Evolutionary conservation across 495 filamentous ascomycete genomes (phyloP).

Genomic region (Hypoxylon rickii): DNA sequence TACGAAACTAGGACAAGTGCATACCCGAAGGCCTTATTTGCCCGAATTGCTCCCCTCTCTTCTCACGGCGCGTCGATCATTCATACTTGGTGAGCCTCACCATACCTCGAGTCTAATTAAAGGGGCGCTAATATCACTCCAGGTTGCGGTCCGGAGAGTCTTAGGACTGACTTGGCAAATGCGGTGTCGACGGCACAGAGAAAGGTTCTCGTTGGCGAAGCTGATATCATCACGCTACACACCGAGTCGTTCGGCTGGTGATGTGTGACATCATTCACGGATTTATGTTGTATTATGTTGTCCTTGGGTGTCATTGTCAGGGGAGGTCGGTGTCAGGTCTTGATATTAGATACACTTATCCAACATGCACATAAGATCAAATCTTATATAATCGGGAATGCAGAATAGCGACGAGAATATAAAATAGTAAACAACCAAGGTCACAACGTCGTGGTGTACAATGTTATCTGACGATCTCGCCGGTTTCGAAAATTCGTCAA

Average conservation of each 20-base stretch:
- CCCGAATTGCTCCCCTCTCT: slow-evolving; percentile 16
- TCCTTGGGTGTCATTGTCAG: no score
- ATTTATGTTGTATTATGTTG: no score
- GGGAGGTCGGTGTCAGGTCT: no score
- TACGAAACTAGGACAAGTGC: slow-evolving; percentile 22
- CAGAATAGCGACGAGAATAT: no score
- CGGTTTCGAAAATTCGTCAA: no score
- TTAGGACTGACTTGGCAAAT: slow-evolving; percentile 69
- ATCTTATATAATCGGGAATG: no score
- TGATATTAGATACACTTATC: not conserved
- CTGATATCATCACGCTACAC: slow-evolving; percentile 74
- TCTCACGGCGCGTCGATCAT: slow-evolving; percentile 12
- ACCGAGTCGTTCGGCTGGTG: slow-evolving; percentile 59
- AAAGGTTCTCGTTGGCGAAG: slow-evolving; percentile 58
- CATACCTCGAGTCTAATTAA: not conserved
- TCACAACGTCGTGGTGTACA: no score
- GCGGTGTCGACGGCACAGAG: slow-evolving; percentile 68
- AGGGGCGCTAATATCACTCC: not conserved
- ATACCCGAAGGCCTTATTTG: slow-evolving; percentile 18
- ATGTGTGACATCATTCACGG: not conserved
- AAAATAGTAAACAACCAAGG: no score
- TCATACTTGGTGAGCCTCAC: slow-evolving; percentile 22
- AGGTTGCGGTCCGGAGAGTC: slow-evolving; percentile 69
- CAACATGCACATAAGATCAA: no score
- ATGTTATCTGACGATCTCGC: no score